These are phyloP conservation scores for Phytomonas serpens DNA, from an alignment of 208 protist species.

Conservation along the genomic window DNA sequence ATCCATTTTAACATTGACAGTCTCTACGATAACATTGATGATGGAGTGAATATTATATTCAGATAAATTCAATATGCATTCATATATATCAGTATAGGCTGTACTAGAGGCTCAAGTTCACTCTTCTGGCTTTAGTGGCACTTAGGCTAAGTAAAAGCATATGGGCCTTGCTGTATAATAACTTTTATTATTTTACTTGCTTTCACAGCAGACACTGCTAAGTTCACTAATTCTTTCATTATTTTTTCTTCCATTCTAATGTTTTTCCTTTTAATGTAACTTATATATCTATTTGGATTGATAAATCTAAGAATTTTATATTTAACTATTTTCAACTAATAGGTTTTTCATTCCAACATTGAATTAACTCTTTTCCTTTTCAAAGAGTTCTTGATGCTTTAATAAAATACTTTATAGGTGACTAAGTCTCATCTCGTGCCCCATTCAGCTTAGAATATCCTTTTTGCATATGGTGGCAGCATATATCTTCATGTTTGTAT, in stretches of 20 bases:
- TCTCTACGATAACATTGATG: not conserved
- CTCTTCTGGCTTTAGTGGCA: not conserved
- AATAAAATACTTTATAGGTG: not conserved
- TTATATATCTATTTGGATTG: constrained; percentile 1
- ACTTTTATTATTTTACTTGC: not conserved
- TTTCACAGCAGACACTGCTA: not conserved
- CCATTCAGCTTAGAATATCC: not conserved
- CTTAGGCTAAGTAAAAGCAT: not conserved
- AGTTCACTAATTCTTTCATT: not conserved
- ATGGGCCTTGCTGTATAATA: not conserved
- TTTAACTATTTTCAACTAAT: not conserved
- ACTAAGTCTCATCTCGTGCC: not conserved
- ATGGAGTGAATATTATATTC: not conserved
- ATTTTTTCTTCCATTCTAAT: constrained; percentile 14
- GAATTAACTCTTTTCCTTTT: not conserved
- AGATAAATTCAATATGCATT: not conserved
- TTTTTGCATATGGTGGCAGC: not conserved
- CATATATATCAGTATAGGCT: not conserved
- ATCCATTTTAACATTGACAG: not conserved
- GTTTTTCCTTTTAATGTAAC: constrained; percentile 12
- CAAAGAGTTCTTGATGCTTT: not conserved
- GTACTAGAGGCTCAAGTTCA: not conserved
- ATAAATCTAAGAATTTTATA: constrained; percentile 1
- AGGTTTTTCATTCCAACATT: not conserved
- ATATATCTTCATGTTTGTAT: not conserved